Evolutionary conservation across 2,329 filamentous ascomycete species (phyloP).

Genomic region (Trichoderma arundinaceum): DNA sequence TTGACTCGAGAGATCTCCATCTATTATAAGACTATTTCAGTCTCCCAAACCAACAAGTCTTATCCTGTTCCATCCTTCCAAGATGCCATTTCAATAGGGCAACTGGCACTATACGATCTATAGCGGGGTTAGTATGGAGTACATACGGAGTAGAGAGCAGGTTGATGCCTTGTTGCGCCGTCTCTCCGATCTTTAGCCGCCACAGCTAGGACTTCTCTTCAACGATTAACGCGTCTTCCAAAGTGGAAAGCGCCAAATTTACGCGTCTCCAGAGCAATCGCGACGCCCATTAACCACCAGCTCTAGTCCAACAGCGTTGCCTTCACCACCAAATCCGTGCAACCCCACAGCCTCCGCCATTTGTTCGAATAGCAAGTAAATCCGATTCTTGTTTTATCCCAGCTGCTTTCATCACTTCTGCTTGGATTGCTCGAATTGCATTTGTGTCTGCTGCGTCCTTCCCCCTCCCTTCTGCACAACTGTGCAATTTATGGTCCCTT

Average conservation of each 20-base stretch:
- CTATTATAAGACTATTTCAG: too few species aligned
- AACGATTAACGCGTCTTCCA: slow-evolving; percentile 23
- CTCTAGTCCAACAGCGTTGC: neutral
- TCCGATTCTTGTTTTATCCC: neutral
- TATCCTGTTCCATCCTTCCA: too few species aligned
- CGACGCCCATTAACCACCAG: slow-evolving; percentile 6
- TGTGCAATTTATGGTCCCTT: neutral
- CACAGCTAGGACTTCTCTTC: neutral
- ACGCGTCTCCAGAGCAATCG: slow-evolving; percentile 20
- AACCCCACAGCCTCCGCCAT: neutral
- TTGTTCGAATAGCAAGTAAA: neutral
- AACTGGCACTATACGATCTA: too few species aligned
- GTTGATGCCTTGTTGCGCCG: too few species aligned
- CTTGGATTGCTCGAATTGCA: neutral
- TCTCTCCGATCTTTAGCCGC: slow-evolving; percentile 8
- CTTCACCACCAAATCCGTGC: neutral
- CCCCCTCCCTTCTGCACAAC: slow-evolving; percentile 5
- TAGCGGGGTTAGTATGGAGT: too few species aligned
- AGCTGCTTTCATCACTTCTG: neutral
- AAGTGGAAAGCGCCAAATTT: slow-evolving; percentile 26
- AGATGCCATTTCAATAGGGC: too few species aligned
- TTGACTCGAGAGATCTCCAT: too few species aligned
- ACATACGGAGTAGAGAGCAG: too few species aligned
- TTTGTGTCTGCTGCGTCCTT: neutral
- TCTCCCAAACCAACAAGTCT: too few species aligned